phyloP scores from a whole-genome alignment of 2,329 filamentous ascomycete genomes.

The Penicillium decumbens region DNA sequence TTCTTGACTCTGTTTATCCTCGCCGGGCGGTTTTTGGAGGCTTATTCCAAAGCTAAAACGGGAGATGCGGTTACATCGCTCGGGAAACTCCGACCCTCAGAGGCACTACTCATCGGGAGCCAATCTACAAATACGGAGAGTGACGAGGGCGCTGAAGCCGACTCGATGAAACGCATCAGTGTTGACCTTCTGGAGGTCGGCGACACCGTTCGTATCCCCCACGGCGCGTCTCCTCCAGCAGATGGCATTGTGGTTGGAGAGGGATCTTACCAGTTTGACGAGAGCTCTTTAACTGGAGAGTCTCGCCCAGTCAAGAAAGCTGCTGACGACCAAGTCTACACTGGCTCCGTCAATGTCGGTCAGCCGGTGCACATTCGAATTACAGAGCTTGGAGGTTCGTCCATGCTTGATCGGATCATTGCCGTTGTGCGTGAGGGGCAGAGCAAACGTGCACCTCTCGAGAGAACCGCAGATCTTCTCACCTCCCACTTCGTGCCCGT shows the following conservation, averaged over 20 bases:
- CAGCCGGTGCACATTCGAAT: conserved; percentile 43
- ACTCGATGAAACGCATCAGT: conserved; percentile 44
- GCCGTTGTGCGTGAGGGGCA: conserved; percentile 48
- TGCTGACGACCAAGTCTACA: conserved; percentile 42
- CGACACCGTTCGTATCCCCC: conserved; percentile 68
- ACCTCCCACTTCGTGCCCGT: conserved; percentile 49
- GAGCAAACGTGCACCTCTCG: conserved; percentile 47
- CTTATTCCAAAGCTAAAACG: conserved; percentile 86
- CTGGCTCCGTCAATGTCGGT: conserved; percentile 47
- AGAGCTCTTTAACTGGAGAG: conserved; percentile 74
- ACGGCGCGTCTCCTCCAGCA: conserved; percentile 78
- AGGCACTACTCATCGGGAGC: conserved; percentile 61
- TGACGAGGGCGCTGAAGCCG: conserved; percentile 5
- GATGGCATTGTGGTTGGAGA: conserved; percentile 61
- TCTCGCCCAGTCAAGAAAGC: conserved; percentile 44
- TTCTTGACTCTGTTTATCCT: conserved; percentile 88
- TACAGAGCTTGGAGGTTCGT: conserved; percentile 45
- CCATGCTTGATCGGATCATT: conserved; percentile 50
- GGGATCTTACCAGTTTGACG: conserved; percentile 69
- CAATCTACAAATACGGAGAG: conserved; percentile 1
- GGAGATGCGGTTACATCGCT: conserved; percentile 79
- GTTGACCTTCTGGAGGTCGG: conserved; percentile 70
- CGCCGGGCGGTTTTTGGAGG: conserved; percentile 57
- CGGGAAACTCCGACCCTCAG: conserved; percentile 69
- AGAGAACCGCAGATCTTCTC: conserved; percentile 45